A percentile compares a stretch with the other conserved stretches of the same genome.
Conservation (phyloP, 331 rosid genomes). For the Acacia pycnantha region DNA sequence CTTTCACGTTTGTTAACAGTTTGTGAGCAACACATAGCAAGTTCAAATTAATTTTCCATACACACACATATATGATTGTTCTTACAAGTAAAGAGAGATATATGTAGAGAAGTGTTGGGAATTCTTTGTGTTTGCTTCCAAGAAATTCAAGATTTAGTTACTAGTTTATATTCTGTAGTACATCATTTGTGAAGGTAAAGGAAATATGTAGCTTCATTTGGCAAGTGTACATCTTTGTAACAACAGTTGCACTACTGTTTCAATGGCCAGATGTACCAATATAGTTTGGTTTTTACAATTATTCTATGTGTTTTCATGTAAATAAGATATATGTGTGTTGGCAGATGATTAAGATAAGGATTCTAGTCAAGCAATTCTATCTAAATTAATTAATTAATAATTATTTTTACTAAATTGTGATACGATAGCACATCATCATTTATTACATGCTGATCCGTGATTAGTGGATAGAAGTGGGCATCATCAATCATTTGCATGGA, state of each 20-base stretch:
- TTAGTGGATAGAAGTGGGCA: not conserved
- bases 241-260: conserved; percentile 28
- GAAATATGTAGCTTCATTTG: conserved; percentile 38
- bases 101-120: conserved; percentile 38
- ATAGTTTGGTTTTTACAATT: not conserved
- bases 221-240: conserved; percentile 28
- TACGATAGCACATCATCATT: not conserved
- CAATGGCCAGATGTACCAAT: conserved; percentile 12
- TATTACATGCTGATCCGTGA: not conserved
- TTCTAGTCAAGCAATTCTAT: not conserved
- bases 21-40: conserved; percentile 6
- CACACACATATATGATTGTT: conserved; percentile 25
- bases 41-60: conserved; percentile 36
- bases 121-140: not conserved
- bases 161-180: conserved; percentile 28
- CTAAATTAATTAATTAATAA: not conserved
- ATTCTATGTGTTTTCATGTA: not conserved
- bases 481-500: not conserved
- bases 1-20: not conserved
- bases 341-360: not conserved
- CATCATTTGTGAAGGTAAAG: conserved; percentile 32
- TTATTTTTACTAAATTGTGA: not conserved
- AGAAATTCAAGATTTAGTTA: conserved; percentile 45
- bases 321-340: not conserved
- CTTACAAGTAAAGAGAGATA: conserved; percentile 37